Conservation (phyloP, 768 basidiomycete genomes). For the Tubosaeta sp. region DNA sequence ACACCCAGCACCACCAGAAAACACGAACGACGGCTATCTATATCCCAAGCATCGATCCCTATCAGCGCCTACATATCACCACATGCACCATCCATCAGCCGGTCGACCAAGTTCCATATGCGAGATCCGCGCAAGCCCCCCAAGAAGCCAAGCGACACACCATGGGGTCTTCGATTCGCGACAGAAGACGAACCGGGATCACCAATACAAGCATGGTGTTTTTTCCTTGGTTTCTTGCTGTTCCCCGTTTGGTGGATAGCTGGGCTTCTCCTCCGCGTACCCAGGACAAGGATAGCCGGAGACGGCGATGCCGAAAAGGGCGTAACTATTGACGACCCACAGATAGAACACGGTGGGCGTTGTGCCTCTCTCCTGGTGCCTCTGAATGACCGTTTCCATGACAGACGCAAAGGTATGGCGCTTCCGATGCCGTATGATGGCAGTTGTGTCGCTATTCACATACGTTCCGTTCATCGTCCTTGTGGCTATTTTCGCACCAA, state of each 20-base stretch:
- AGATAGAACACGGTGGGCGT: conserved; percentile 67
- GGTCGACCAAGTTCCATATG: conserved; percentile 68
- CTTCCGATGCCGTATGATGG: conserved; percentile 70
- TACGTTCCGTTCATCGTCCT: conserved; percentile 78
- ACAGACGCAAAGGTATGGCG: conserved; percentile 75
- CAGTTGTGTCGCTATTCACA: conserved; percentile 60
- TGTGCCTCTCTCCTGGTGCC: background rate
- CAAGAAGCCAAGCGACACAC: conserved; percentile 48
- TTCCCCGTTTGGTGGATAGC: conserved; percentile 66
- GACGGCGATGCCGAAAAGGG: conserved; percentile 58
- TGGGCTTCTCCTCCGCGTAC: conserved; percentile 48
- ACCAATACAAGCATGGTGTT: conserved; percentile 71
- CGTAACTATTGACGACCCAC: conserved; percentile 73
- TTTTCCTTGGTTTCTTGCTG: conserved; percentile 67
- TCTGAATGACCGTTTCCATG: conserved; percentile 4
- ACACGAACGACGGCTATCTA: conserved; percentile 42
- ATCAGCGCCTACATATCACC: conserved; percentile 75
- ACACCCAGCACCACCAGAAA: conserved; percentile 27
- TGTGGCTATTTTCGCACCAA: conserved; percentile 57
- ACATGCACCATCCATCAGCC: conserved; percentile 67
- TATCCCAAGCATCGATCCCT: conserved; percentile 73
- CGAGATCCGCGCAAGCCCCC: conserved; percentile 70
- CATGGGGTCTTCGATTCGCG: conserved; percentile 57
- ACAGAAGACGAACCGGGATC: conserved; percentile 48
- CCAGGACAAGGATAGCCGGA: conserved; percentile 59